Conservation (phyloP, 164 flowering plant species). For the Tetrastigma voinierianum region DNA sequence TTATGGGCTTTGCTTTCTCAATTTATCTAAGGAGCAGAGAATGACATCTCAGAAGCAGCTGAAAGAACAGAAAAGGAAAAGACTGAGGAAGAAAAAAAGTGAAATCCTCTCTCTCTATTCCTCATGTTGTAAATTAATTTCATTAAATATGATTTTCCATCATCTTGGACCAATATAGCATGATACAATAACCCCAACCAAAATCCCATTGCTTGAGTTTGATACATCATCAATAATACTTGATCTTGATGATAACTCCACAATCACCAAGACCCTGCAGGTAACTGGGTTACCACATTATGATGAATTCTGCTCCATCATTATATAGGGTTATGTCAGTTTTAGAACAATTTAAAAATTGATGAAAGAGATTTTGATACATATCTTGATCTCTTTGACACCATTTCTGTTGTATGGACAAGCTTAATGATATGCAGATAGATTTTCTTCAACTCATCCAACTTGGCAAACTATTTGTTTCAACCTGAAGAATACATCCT, state of each 20-base stretch:
- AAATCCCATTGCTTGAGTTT: constrained; percentile 29
- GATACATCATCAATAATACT: constrained; percentile 44
- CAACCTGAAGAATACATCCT: too few species aligned
- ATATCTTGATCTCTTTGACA: too few species aligned
- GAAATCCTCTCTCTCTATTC: constrained; percentile 6
- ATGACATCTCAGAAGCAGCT: constrained; percentile 45
- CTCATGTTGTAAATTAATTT: neutral
- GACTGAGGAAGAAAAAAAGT: constrained; percentile 23
- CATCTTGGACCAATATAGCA: constrained; percentile 25
- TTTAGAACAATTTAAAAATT: too few species aligned
- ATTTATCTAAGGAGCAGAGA: constrained; percentile 61
- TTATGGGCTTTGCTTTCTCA: constrained; percentile 61
- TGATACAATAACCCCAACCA: constrained; percentile 36
- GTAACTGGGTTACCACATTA: constrained; percentile 20
- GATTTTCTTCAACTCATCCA: too few species aligned
- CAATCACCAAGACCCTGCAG: constrained; percentile 42
- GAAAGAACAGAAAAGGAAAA: constrained; percentile 29
- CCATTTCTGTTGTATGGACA: too few species aligned
- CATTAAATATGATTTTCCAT: neutral
- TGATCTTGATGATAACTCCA: constrained; percentile 39
- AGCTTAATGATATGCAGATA: too few species aligned
- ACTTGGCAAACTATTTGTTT: too few species aligned
- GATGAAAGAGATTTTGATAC: too few species aligned
- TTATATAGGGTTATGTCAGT: neutral
- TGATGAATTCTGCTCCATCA: neutral